Evolutionary conservation across 352 stramenopile species (phyloP).

Genomic region (Globisporangium megalacanthum): DNA sequence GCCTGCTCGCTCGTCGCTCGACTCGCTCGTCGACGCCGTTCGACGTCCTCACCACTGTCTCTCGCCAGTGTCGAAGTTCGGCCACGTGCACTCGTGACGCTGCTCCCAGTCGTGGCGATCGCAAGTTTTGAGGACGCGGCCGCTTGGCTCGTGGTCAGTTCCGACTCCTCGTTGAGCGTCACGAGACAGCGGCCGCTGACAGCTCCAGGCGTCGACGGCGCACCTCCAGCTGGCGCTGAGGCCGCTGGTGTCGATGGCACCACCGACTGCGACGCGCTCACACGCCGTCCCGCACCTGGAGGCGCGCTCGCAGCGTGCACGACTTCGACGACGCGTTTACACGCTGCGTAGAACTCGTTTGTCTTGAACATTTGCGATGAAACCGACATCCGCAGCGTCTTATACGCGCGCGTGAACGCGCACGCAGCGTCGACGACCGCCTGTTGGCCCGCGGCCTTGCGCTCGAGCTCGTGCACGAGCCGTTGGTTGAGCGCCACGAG

Average conservation of each 20-base stretch:
- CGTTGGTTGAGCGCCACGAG: conserved; percentile 41
- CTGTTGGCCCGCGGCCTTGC: conserved; percentile 24
- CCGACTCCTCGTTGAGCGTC: conserved; percentile 4
- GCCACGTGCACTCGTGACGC: neutral
- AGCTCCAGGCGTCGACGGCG: neutral
- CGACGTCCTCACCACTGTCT: conserved; percentile 11
- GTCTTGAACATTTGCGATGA: conserved; percentile 33
- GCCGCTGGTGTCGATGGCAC: neutral
- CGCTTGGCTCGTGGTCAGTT: conserved; percentile 8
- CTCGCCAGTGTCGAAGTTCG: conserved; percentile 3
- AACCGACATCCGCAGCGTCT: conserved; percentile 26
- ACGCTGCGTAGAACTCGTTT: conserved; percentile 31
- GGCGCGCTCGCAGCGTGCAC: conserved; percentile 19
- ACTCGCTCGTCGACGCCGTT: conserved; percentile 17
- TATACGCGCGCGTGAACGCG: conserved; percentile 34
- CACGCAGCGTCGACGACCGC: conserved; percentile 36
- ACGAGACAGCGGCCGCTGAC: neutral
- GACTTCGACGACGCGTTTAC: conserved; percentile 29
- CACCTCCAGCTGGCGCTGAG: neutral
- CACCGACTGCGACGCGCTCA: conserved; percentile 3
- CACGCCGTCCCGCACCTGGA: conserved; percentile 10
- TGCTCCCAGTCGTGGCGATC: too few species aligned
- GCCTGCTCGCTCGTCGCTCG: conserved; percentile 38
- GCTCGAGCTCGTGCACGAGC: conserved; percentile 39
- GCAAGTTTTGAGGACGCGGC: neutral